Base-by-base conservation (phyloP, 495 filamentous ascomycete genomes). In the Gamarada debralockiae region DNA sequence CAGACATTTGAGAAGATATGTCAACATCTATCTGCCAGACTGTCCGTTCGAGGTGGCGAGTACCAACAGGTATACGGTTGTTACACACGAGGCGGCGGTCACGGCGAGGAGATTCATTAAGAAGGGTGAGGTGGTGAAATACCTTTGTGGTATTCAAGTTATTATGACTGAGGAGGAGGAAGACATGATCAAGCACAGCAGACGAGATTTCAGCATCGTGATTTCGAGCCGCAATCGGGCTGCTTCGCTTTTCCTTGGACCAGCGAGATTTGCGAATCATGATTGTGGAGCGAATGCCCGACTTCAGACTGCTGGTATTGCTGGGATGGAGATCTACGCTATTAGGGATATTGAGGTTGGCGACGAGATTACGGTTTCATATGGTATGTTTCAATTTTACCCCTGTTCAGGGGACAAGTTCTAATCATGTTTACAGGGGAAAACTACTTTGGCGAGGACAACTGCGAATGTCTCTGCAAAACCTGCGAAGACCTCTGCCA, bases 161-260 rank as follows among this genome's bases (percentile, higher is more conserved):
- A 76, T 85, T 20, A 89, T 99, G 75, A 95, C 90, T 2, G 81
- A 83, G 15, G 86, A 92, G 62, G 92, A 99, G 64, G 92, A 97
- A 67, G 79, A 82, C 42, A 82, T 87, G 49, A 77, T 97, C 51
- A 83, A 86, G 38, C 64, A 83, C 52, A 84, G 81, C 21, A 81
- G 89, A 53, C 88, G 88, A 59, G 93, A 99, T 66, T 99, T 99
- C 67, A 96, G 90, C 65, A 89, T 99, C 45, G 90, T 99, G 40
- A 85, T 95, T 65, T 96, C 91, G 53, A 90, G 89, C 61, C 79
- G 93, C 29, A 90, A 91, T 59, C 93, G 93, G 64, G 84, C 81
- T 14, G 85, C 92, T 7, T 91, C 87, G 13, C 73, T 97, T 17
- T 95, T 99, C 57, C 82, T 99, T 59, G 93, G 93, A 2, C 93